Percentiles rank a stretch among this genome's conserved stretches.
Conservation (phyloP, 306 rosid species). For the Astragalus membranaceus region DNA sequence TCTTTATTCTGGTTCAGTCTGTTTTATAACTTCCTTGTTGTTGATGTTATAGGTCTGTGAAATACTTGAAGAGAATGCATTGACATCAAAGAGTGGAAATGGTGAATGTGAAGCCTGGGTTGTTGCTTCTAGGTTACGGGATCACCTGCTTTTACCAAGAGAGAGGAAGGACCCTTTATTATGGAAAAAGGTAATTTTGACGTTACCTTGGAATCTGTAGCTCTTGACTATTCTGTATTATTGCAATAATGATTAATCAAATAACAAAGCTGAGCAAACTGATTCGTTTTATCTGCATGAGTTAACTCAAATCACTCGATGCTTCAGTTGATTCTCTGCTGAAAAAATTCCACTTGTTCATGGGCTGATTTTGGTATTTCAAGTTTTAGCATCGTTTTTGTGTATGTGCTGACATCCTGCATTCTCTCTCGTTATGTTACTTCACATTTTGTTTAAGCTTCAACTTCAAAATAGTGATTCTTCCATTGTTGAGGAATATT, state of each 20-base stretch:
- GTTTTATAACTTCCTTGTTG: background rate
- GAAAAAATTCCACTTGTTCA: constrained; percentile 9
- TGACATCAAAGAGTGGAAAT: constrained; percentile 50
- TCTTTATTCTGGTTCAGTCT: constrained; percentile 6
- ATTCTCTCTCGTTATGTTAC: background rate
- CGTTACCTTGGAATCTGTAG: background rate
- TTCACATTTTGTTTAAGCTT: constrained; percentile 4
- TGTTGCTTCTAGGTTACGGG: constrained; percentile 78
- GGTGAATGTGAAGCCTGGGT: constrained; percentile 79
- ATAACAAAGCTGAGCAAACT: constrained; percentile 7
- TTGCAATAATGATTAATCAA: background rate
- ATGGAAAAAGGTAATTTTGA: constrained; percentile 67
- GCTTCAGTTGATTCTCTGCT: constrained; percentile 5
- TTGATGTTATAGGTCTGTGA: constrained; percentile 62
- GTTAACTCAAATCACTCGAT: background rate
- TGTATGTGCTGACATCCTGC: constrained; percentile 1
- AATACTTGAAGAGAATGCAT: constrained; percentile 82
- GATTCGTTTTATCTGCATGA: background rate
- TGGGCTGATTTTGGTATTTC: background rate
- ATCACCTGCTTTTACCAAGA: constrained; percentile 84
- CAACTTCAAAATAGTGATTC: background rate
- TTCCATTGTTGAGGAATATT: background rate
- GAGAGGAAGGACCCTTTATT: constrained; percentile 70
- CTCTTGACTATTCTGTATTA: constrained; percentile 5
- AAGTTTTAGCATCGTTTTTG: background rate